These are phyloP conservation scores for Phalaenopsis hybrid DNA, from an alignment of 116 monocot species.

Conservation along the genomic window DNA sequence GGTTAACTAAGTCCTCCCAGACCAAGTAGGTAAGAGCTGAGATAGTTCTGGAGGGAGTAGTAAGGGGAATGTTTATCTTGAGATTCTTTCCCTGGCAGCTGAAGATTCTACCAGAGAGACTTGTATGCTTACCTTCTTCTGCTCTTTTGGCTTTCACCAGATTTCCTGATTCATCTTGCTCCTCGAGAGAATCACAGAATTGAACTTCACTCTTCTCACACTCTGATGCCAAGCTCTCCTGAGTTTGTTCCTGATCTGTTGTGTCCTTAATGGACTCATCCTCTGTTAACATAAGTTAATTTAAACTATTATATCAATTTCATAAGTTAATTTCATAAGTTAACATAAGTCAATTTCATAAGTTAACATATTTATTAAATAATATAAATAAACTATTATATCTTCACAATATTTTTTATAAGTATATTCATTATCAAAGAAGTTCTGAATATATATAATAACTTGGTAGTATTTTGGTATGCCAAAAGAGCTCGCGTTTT, in stretches of 20 bases:
- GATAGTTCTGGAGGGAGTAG: conserved; percentile 76
- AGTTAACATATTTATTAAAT: no score
- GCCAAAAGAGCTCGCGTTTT: no score
- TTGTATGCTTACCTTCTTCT: conserved; percentile 44
- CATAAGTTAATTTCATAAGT: no score
- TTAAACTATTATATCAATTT: no score
- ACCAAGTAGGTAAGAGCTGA: conserved; percentile 65
- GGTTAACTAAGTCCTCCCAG: conserved; percentile 58
- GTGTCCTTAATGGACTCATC: conserved; percentile 49
- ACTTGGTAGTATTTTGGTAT: no score
- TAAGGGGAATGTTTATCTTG: conserved; percentile 85
- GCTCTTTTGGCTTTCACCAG: conserved; percentile 11
- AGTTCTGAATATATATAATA: no score
- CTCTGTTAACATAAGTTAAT: conserved; percentile 34
- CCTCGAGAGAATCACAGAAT: conserved; percentile 10
- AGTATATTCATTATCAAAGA: no score
- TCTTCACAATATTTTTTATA: no score
- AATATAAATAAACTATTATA: no score
- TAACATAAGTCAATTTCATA: not conserved
- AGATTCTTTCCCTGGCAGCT: conserved; percentile 16
- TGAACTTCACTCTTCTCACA: conserved; percentile 33
- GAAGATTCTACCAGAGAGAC: conserved; percentile 39
- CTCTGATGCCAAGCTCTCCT: conserved; percentile 30
- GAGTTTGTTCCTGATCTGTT: conserved; percentile 23
- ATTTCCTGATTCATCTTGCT: conserved; percentile 23